Percentiles rank a stretch among this genome's conserved stretches.
phyloP scores from a whole-genome alignment of 176 grass and related monocot genomes.

The Aegilops tauschii region DNA sequence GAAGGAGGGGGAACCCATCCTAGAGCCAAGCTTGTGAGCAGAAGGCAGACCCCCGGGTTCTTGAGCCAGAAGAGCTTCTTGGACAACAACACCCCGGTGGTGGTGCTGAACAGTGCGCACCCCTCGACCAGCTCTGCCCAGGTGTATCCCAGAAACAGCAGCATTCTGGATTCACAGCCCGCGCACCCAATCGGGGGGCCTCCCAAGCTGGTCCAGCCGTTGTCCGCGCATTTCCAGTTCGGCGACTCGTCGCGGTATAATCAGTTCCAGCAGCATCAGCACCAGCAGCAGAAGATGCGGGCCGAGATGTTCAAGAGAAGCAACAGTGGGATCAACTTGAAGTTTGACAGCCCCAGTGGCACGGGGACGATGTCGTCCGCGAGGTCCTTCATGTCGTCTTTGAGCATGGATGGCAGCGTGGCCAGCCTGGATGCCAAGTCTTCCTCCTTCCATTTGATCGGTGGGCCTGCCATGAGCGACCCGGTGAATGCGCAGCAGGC shows the following conservation, averaged over 20 bases:
- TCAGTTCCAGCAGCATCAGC: slow-evolving; percentile 49
- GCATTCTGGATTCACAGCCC: slow-evolving; percentile 21
- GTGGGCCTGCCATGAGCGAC: slow-evolving; percentile 47
- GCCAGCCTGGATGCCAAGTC: slow-evolving; percentile 66
- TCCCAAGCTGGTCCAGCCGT: slow-evolving; percentile 46
- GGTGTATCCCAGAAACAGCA: slow-evolving; percentile 39
- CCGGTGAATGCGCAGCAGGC: slow-evolving; percentile 31
- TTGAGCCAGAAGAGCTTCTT: slow-evolving; percentile 50
- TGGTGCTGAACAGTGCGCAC: slow-evolving; percentile 25
- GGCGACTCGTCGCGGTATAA: slow-evolving; percentile 32
- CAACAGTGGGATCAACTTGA: slow-evolving; percentile 64
- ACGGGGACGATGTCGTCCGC: slow-evolving; percentile 49
- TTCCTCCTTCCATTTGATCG: slow-evolving; percentile 63
- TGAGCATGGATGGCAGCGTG: slow-evolving; percentile 77
- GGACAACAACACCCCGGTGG: slow-evolving; percentile 17
- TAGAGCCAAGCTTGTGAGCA: slow-evolving; percentile 48
- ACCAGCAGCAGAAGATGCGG: slow-evolving; percentile 64
- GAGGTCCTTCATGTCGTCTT: slow-evolving; percentile 63
- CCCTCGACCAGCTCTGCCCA: slow-evolving; percentile 45
- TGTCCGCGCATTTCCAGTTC: slow-evolving; percentile 48
- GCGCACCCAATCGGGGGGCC: slow-evolving; percentile 11
- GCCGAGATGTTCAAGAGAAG: slow-evolving; percentile 71
- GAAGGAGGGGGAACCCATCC: slow-evolving; percentile 34
- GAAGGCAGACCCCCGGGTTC: slow-evolving; percentile 25
- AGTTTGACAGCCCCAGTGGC: slow-evolving; percentile 58